phyloP scores from a whole-genome alignment of 2,329 filamentous ascomycete species.

The Penicillium janthinellum region DNA sequence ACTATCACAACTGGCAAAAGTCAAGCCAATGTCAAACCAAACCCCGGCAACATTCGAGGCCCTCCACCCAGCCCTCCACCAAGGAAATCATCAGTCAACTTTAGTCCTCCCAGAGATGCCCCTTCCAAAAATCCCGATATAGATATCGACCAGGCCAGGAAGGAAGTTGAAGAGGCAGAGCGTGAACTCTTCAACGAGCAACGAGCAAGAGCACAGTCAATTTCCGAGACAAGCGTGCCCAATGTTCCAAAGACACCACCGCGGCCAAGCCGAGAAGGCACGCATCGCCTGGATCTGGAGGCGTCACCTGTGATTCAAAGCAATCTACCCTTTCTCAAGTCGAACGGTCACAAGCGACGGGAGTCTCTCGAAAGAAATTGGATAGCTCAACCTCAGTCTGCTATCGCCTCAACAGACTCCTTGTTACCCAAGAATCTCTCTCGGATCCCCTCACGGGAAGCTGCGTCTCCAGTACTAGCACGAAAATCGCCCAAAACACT shows the following conservation, averaged over 20 bases:
- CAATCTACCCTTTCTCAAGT: constrained; percentile 53
- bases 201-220: constrained; percentile 29
- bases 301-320: constrained; percentile 59
- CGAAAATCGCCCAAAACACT: constrained; percentile 42
- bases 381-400: constrained; percentile 35
- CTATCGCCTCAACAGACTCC: constrained; percentile 42
- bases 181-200: constrained; percentile 20
- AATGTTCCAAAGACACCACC: constrained; percentile 50
- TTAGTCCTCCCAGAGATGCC: constrained; percentile 38
- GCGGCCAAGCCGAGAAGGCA: constrained; percentile 70
- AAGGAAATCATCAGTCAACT: constrained; percentile 63
- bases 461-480: constrained; percentile 34
- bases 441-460: constrained; percentile 36
- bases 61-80: constrained; percentile 63
- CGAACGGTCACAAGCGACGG: constrained; percentile 53
- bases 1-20: constrained; percentile 8
- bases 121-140: constrained; percentile 28
- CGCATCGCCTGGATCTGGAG: constrained; percentile 60
- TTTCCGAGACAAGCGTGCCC: constrained; percentile 26
- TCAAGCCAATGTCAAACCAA: not conserved
- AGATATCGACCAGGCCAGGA: constrained; percentile 27
- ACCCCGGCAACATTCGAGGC: constrained; percentile 5
- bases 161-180: constrained; percentile 38
- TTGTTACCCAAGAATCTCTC: constrained; percentile 37
- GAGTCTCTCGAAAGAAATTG: constrained; percentile 51